Evolutionary conservation across 2,329 filamentous ascomycete genomes (phyloP), one percentile per base, ranked within the genome.

Genomic region (Chaetomiaceae sp.): DNA sequence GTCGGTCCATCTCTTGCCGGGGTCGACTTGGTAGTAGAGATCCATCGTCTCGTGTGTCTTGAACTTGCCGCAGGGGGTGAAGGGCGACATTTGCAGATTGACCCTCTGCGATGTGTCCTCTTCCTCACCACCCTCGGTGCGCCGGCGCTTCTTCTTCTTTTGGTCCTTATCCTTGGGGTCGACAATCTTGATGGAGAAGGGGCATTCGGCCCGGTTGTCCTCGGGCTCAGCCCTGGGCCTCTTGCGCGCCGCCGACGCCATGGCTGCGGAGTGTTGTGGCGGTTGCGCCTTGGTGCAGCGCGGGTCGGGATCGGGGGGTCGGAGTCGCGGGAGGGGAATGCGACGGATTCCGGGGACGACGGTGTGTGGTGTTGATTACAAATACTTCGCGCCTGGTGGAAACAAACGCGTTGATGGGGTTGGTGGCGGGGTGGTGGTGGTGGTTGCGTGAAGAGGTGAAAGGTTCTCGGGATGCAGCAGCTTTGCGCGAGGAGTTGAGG

Each of bases 151-250:
- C 56, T 65, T 65, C 53, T 68, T 61, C 58, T 73, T 74, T 55
- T 69, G 66, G 51, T 78, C 76, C 65, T 69, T 72, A 30, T 72
- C 69, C 51, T 74, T 77, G 8, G 71, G 67, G 50, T 75, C 71
- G 54, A 74, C 70, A 44, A 72, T 65, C 34, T 65, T 64, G 46
- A 80, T 70, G 34, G 63, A 66, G 53, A 79, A 82, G 10, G 77
- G 77, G 55, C 78, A 81, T 58, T 81, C 78, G 61, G 78, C 78
- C 57, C 76, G 72, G 58, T 79, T 77, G 53, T 77, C 72, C 53
- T 69, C 66, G 50, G 66, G 59, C 46, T 75, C 70, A 48, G 70
- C 63, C 60, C 75, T 74, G 54, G 75, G 73, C 58, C 78, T 74
- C 68, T 81, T 81, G 58, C 73, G 70, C 56, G 73, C 59, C 27